Conservation (phyloP, 108 stramenopile species). For the Cyclotella kingstonii region DNA sequence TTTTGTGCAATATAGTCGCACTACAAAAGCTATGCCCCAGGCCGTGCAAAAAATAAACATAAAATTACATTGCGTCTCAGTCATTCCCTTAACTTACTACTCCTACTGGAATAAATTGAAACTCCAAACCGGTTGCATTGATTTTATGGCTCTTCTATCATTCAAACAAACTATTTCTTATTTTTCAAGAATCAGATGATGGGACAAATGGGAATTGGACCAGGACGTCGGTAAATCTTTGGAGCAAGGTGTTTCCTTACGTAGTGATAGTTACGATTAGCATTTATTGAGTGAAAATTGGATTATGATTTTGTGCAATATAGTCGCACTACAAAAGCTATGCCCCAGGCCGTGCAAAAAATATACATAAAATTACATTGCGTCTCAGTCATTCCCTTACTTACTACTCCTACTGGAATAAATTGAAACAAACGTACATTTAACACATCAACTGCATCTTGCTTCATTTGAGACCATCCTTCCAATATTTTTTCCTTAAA, state of each 20-base stretch:
- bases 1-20: not conserved
- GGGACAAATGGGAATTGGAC: conserved; percentile 45
- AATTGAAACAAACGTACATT: no score
- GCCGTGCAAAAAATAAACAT: not conserved
- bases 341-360: conserved; percentile 16
- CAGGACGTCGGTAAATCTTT: conserved; percentile 61
- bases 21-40: conserved; percentile 2
- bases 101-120: no score
- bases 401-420: not conserved
- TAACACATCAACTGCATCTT: no score
- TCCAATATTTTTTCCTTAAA: not conserved
- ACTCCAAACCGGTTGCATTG: no score
- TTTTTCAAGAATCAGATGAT: conserved; percentile 39
- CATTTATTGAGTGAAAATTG: not conserved
- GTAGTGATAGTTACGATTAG: not conserved
- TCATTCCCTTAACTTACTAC: not conserved
- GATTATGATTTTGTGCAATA: not conserved
- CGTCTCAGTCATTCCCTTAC: not conserved
- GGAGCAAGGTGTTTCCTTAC: conserved; percentile 63
- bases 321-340: not conserved
- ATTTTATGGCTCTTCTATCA: no score
- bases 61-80: not conserved
- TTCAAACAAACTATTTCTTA: not conserved
- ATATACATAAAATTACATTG: not conserved
- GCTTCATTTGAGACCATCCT: not conserved